Base-by-base conservation (phyloP, 495 filamentous ascomycete species). In the Penicillium simplicissimum region DNA sequence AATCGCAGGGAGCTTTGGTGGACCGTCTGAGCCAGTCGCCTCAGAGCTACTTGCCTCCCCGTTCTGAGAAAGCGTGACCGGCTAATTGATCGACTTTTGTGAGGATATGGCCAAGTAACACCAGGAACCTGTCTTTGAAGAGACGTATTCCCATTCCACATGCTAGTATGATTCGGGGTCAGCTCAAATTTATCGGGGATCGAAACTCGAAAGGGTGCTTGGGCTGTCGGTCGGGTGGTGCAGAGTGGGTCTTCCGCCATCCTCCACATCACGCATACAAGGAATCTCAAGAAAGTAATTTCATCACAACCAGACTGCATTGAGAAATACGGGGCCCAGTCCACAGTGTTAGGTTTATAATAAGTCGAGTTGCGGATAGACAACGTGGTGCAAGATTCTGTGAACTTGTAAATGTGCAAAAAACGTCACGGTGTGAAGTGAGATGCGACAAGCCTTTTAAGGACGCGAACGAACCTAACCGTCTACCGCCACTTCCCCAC, bases 391-490 rank as follows among this genome's bases (percentile, higher is more conserved):
- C 42, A 45, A 45, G 19, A 45, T 45, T 45, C 17, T n/a, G n/a
- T 9, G 35, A 11, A 11, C 4, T 11, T 36, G 35, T 19, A 45
- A 17, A 45, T 45, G 9, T 23, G 42, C 42, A 15, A 45, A 45
- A 45, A 45, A 36, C 34, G 34, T 36, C 4, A 10, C 34, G 34
- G 34, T 36, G 34, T 36, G 13, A 5, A 5, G 42, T 45, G 42
- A 45, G 42, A 45, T 45, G 34, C 35, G 35, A 45, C 42, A 45
- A 45, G 42, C n/a, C 42, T 45, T 45, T 45, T 45, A 45, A 45
- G 42, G 42, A 45, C 14, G 42, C 13, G 42, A 23, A 45, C 42
- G 14, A 45, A 45, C 42, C 42, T 8, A 45, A 45, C 6, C 42
- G 42, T 45, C 42, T 45, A 45, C n/a, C n/a, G n/a, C 42, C 42